phyloP scores from a whole-genome alignment of 441 rosid species.

The Macaranga tanarius region DNA sequence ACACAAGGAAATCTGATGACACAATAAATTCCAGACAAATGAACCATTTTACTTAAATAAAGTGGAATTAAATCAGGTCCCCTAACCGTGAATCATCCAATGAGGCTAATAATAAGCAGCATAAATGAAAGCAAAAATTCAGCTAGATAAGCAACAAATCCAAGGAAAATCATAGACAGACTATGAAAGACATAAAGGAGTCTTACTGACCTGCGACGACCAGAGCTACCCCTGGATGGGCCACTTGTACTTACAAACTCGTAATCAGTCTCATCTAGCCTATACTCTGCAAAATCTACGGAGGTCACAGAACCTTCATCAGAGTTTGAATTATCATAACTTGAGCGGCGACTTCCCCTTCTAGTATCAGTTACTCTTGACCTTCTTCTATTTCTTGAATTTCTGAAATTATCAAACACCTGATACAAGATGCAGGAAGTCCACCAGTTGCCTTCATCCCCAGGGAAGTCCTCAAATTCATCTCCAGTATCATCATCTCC shows the following conservation, averaged over 20 bases:
- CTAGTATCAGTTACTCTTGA: slow-evolving; percentile 70
- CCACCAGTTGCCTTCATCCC: slow-evolving; percentile 89
- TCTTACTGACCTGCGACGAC: slow-evolving; percentile 68
- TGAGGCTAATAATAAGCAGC: neutral
- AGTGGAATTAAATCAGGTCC: neutral
- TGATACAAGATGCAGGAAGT: slow-evolving; percentile 91
- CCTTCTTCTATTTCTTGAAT: slow-evolving; percentile 83
- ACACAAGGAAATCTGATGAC: neutral
- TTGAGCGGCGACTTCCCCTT: slow-evolving; percentile 68
- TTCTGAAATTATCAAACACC: slow-evolving; percentile 86
- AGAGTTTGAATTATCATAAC: slow-evolving; percentile 75
- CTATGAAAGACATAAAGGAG: slow-evolving; percentile 3
- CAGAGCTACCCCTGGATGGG: slow-evolving; percentile 56
- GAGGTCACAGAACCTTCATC: slow-evolving; percentile 93
- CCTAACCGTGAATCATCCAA: neutral
- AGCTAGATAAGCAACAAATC: neutral
- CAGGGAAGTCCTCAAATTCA: slow-evolving; percentile 81
- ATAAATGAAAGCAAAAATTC: neutral
- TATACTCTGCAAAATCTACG: slow-evolving; percentile 68
- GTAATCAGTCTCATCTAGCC: slow-evolving; percentile 84
- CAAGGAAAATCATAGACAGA: neutral
- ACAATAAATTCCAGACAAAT: neutral
- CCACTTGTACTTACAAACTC: slow-evolving; percentile 58
- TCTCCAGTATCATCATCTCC: slow-evolving; percentile 88
- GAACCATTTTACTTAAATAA: neutral